These are phyloP conservation scores for Aquilaria yunnanensis DNA, from an alignment of 345 rosid genomes.

Conservation along the genomic window DNA sequence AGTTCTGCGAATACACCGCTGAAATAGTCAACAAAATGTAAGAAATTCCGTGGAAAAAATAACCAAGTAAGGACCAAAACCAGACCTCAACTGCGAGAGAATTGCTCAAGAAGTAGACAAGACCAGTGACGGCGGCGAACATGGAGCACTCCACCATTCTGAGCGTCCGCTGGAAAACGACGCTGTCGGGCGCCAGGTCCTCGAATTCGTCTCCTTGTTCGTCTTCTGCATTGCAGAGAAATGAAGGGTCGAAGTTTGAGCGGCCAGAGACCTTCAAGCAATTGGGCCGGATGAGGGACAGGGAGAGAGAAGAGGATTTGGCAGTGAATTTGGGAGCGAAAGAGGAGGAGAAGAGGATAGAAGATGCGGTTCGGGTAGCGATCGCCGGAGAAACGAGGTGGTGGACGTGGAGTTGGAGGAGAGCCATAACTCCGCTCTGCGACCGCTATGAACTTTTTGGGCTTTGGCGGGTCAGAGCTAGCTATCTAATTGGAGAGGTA, in stretches of 20 bases:
- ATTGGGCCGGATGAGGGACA: slow-evolving; percentile 17
- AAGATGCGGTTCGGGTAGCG: slow-evolving; percentile 9
- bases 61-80: background rate
- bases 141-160: slow-evolving; percentile 93
- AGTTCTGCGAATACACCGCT: slow-evolving; percentile 45
- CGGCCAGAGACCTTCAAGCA: slow-evolving; percentile 26
- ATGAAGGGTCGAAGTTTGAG: slow-evolving; percentile 27
- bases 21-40: background rate
- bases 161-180: slow-evolving; percentile 59
- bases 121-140: slow-evolving; percentile 87
- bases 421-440: slow-evolving; percentile 30
- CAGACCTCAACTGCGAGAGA: slow-evolving; percentile 85
- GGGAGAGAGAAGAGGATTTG: slow-evolving; percentile 14
- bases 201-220: slow-evolving; percentile 26
- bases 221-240: slow-evolving; percentile 20
- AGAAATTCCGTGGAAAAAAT: background rate
- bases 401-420: slow-evolving; percentile 36
- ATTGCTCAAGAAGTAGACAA: slow-evolving; percentile 85
- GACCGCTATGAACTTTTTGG: too few relatives aligned
- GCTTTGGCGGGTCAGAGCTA: too few relatives aligned
- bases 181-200: slow-evolving; percentile 45
- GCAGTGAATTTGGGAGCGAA: slow-evolving; percentile 15
- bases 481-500: too few relatives aligned
- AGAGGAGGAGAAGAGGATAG: slow-evolving; percentile 2
- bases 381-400: slow-evolving; percentile 21